phyloP scores from a whole-genome alignment of 495 filamentous ascomycete species.

The Thozetella sp. region DNA sequence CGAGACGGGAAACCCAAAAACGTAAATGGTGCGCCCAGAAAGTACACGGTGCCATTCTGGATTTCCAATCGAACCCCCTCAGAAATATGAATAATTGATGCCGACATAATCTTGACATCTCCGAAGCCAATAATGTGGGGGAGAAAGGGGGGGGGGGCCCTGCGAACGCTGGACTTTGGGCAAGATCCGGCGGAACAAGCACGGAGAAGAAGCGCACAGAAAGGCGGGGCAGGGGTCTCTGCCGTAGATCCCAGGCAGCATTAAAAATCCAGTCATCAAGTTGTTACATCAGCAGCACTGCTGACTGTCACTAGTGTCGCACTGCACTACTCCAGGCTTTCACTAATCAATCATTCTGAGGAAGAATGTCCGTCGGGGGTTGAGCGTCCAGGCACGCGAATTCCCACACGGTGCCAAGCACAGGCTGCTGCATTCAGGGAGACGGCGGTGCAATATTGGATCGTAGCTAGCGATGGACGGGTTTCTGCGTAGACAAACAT shows the following conservation, averaged over 20 bases:
- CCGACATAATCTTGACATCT: neutral
- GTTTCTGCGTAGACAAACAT: too few species aligned
- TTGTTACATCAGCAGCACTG: conserved; percentile 4
- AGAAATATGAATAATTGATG: neutral
- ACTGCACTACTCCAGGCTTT: too few species aligned
- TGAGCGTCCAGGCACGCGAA: too few species aligned
- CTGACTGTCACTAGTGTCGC: neutral
- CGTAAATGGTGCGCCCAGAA: too few species aligned
- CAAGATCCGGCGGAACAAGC: neutral
- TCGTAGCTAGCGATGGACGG: too few species aligned
- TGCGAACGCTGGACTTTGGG: neutral
- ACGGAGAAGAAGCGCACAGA: neutral
- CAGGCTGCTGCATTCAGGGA: too few species aligned
- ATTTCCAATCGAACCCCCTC: neutral
- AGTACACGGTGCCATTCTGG: too few species aligned
- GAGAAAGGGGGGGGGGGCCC: neutral
- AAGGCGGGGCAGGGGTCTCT: neutral
- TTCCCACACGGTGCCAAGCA: too few species aligned
- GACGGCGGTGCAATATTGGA: too few species aligned
- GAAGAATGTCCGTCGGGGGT: too few species aligned
- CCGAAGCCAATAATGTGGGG: neutral
- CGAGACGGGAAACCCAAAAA: too few species aligned
- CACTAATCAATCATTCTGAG: too few species aligned
- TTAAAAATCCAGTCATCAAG: neutral
- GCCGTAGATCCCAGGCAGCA: neutral